Evolutionary conservation across 2,329 filamentous ascomycete genomes (phyloP), one percentile per base, ranked within the genome.

Genomic region (Scorias spongiosa): DNA sequence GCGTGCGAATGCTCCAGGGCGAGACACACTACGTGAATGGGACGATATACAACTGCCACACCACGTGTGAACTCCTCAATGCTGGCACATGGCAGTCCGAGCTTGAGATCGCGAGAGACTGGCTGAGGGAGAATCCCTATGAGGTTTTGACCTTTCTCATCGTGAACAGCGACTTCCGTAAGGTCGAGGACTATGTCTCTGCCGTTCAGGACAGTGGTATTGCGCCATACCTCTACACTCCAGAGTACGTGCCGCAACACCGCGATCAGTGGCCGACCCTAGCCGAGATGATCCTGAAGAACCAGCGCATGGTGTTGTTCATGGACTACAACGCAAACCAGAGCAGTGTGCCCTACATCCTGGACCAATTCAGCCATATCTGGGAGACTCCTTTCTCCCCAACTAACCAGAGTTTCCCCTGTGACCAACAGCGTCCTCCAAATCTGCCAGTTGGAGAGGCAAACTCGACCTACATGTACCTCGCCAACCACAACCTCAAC

Each of bases 401-500:
- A 0, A 75, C 71, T 0, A 63, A 80, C 54, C 65, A 77, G 2
- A 60, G 62, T 1, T 93, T 94, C 59, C 86, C 87, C 0, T 95
- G 88, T 65, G 78, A 68, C 0, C 70, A 80, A 32, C 76, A 94
- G 57, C 79, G 88, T 0, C 87, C 88, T 0, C 84, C 84, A 0
- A 66, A 74, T 38, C 66, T 93, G 45, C 56, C 59, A 0, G 63
- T 70, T 2, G 69, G 75, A 7, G 72, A 75, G 2, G 59, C 61
- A 12, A 58, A 58, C 0, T 66, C 68, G 46, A 68, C 79, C 28
- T 72, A 79, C 38, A 70, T 93, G 63, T 93, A 88, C 59, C 72
- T 94, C 57, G 75, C 82, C 55, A 95, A 95, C 63, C 88, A 95
- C 67, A 95, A 95, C 59, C 72, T 94, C 46, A 94, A 94, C 60